These are phyloP conservation scores for Scalesia atractyloides DNA, from an alignment of 129 eudicot genomes.

Conservation along the genomic window DNA sequence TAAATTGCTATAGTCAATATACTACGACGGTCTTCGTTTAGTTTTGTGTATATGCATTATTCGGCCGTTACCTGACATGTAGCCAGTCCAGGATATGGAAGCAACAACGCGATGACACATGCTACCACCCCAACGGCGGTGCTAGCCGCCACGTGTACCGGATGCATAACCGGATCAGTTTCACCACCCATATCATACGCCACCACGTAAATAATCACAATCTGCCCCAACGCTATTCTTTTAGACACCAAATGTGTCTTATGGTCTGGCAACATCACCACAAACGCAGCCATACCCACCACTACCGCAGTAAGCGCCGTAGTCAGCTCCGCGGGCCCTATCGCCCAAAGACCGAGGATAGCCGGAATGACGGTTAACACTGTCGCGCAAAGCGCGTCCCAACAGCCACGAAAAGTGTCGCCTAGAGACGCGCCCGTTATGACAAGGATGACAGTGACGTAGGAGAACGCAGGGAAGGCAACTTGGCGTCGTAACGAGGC, in stretches of 20 bases:
- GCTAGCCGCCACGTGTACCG: conserved; percentile 77
- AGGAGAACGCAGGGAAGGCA: conserved; percentile 79
- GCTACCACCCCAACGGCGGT: conserved; percentile 84
- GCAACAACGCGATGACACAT: conserved; percentile 68
- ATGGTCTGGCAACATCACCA: conserved; percentile 62
- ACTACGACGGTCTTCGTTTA: too few species aligned
- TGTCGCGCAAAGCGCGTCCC: conserved; percentile 62
- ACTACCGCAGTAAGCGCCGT: conserved; percentile 37
- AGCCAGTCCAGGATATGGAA: conserved; percentile 85
- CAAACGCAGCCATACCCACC: conserved; percentile 61
- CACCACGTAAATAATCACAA: conserved; percentile 70
- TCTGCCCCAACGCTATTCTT: conserved; percentile 85
- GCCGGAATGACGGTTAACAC: conserved; percentile 64
- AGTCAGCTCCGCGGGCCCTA: conserved; percentile 57
- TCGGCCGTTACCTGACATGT: conserved; percentile 52
- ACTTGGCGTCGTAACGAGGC: conserved; percentile 38
- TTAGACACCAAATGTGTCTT: conserved; percentile 60
- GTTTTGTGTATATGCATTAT: neutral
- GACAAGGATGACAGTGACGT: conserved; percentile 69
- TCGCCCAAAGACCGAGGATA: conserved; percentile 46
- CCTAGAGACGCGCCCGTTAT: conserved; percentile 78
- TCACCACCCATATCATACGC: conserved; percentile 51
- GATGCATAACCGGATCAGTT: conserved; percentile 75
- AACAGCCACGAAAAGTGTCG: conserved; percentile 70
- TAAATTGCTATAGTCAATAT: too few species aligned